phyloP scores from a whole-genome alignment of 495 filamentous ascomycete genomes.

The Aspergillus steynii region DNA sequence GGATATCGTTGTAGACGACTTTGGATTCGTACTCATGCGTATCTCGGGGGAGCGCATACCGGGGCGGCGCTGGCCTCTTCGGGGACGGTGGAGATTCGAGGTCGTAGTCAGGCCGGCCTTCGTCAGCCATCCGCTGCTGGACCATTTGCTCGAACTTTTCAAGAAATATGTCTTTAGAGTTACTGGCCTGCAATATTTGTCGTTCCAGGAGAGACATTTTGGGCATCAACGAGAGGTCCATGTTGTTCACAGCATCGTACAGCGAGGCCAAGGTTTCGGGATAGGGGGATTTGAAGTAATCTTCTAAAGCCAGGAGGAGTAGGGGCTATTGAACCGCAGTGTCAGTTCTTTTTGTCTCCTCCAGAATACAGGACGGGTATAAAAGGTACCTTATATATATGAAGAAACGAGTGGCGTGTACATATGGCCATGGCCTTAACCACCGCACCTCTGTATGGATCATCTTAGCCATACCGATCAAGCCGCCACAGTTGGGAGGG shows the following conservation, averaged over 20 bases:
- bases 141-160: conserved; percentile 98
- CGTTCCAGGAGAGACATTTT: conserved; percentile 80
- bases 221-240: conserved; percentile 96
- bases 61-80: conserved; percentile 45
- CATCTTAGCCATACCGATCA: conserved; percentile 11
- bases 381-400: conserved; percentile 86
- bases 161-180: conserved; percentile 93
- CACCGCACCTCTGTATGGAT: conserved; percentile 70
- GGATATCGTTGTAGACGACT: conserved; percentile 92
- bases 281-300: conserved; percentile 93
- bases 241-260: conserved; percentile 89
- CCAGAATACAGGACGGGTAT: background rate
- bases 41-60: conserved; percentile 77
- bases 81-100: conserved; percentile 41
- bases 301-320: conserved; percentile 89
- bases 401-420: conserved; percentile 95
- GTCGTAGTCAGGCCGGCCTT: conserved; percentile 35
- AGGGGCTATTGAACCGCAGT: conserved; percentile 61
- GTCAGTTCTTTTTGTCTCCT: conserved; percentile 22
- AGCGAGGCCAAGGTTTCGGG: conserved; percentile 86
- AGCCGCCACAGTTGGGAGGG: conserved; percentile 3
- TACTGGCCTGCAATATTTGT: conserved; percentile 82
- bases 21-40: conserved; percentile 96
- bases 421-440: conserved; percentile 99
- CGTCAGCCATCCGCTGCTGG: conserved; percentile 59